Evolutionary conservation across 108 stramenopile species (phyloP), one percentile per base, ranked within the genome.

Genomic region (Fragilariopsis cylindrus): DNA sequence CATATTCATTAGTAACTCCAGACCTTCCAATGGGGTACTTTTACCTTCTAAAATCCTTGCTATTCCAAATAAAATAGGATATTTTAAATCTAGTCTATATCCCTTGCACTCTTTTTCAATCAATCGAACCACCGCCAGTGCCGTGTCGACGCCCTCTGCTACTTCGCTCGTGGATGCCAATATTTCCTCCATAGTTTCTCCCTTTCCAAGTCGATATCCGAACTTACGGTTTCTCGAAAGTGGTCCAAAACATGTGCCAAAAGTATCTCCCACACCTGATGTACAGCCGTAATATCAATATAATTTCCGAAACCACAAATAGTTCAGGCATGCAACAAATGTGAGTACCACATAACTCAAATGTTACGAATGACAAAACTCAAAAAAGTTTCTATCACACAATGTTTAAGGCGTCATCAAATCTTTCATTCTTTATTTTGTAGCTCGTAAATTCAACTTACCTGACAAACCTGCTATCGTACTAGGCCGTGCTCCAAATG

Each of bases 211-310:
- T 19, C 97, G 84, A 65, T 89, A 93, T 8, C 98, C 98, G 74
- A 97, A 93, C 63, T 91, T 86, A 18, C 98, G 90, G 80, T 98
- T 98, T 6, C 98, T 85, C 5, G 94, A 95, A 56, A 98, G 81
- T 12, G 98, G 98, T 3, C 98, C 98, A 65, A 98, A 98, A 76
- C 98, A 98, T 13, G 98, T 98, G 13, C 96, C 98, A 73, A 98
- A 98, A 5, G 98, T 97, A 77, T 98, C 98, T 13, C 98, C 98
- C 16, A 97, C 97, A n/a, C 92, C 92, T 92, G 70, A 3, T 39
- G 4, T 30, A 30, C 30, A 30, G 30, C 30, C 30, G 30, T 7
- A 64, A 64, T 5, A 30, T 15, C 30, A 64, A 30, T 21, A 30
- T 2, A 30, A 30, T 30, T 30, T 30, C 30, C 2, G 30, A 30